phyloP scores from a whole-genome alignment of 306 rosid species.

The Spatholobus suberectus region DNA sequence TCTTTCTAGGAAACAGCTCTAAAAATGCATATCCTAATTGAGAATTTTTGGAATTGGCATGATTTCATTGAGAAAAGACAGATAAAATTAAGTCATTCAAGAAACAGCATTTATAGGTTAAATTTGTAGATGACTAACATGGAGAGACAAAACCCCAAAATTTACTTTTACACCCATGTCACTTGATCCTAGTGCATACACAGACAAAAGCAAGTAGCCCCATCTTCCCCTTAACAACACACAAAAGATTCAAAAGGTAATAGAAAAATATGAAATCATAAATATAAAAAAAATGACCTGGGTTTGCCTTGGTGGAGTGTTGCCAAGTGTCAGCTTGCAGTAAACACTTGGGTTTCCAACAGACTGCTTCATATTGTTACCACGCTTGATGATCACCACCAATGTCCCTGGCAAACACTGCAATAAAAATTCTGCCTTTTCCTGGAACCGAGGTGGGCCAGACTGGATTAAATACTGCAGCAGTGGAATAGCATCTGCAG shows the following conservation, averaged over 20 bases:
- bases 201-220: neutral
- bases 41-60: neutral
- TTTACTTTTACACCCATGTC: slow-evolving; percentile 5
- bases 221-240: neutral
- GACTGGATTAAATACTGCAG: slow-evolving; percentile 96
- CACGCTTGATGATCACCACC: slow-evolving; percentile 89
- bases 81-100: neutral
- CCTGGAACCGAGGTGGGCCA: slow-evolving; percentile 98
- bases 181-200: neutral
- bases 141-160: slow-evolving; percentile 8
- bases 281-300: slow-evolving; percentile 48
- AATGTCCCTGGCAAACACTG: slow-evolving; percentile 98
- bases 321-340: slow-evolving; percentile 94
- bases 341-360: slow-evolving; percentile 97
- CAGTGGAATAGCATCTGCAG: slow-evolving; percentile 97
- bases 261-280: neutral
- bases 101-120: neutral
- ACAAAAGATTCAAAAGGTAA: neutral
- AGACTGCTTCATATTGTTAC: slow-evolving; percentile 97
- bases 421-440: slow-evolving; percentile 92
- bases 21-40: neutral
- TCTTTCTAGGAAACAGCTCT: neutral
- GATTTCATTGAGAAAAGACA: neutral
- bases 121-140: neutral
- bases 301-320: slow-evolving; percentile 86